phyloP scores from a whole-genome alignment of 352 stramenopile genomes.

The Plasmopara muralis region DNA sequence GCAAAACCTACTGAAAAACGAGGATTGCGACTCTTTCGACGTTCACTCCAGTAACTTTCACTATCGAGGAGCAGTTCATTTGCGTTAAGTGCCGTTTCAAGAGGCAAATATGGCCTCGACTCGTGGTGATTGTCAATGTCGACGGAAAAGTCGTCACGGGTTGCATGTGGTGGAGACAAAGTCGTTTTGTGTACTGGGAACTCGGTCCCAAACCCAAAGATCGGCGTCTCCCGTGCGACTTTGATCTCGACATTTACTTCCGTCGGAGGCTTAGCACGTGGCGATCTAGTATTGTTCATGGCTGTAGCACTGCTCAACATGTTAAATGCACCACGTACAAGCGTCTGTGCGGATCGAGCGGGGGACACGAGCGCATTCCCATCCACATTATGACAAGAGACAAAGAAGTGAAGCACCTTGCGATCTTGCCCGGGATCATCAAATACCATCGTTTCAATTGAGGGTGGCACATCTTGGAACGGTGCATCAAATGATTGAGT shows the following conservation, averaged over 20 bases:
- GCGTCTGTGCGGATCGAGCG: slow-evolving; percentile 55
- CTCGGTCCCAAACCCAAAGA: slow-evolving; percentile 21
- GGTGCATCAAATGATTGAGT: neutral
- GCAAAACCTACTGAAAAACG: slow-evolving; percentile 65
- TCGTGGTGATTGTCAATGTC: slow-evolving; percentile 17
- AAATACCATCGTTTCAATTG: slow-evolving; percentile 3
- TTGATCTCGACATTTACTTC: slow-evolving; percentile 71
- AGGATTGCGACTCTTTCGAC: slow-evolving; percentile 51
- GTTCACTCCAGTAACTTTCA: slow-evolving; percentile 71
- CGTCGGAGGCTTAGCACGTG: slow-evolving; percentile 38
- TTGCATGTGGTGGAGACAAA: neutral
- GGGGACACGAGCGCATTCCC: slow-evolving; percentile 42
- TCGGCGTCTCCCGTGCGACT: slow-evolving; percentile 40
- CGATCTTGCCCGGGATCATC: slow-evolving; percentile 7
- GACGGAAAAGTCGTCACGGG: slow-evolving; percentile 2
- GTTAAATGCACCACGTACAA: slow-evolving; percentile 66
- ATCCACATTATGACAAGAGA: slow-evolving; percentile 57
- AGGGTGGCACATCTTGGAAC: neutral
- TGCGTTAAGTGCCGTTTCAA: slow-evolving; percentile 12
- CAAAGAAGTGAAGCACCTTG: slow-evolving; percentile 55
- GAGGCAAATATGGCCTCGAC: slow-evolving; percentile 2
- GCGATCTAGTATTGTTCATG: slow-evolving; percentile 35
- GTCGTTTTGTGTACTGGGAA: slow-evolving; percentile 1
- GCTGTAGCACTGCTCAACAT: slow-evolving; percentile 44
- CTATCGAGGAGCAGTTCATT: slow-evolving; percentile 36